These are phyloP conservation scores for Colletotrichum sp. DNA, from an alignment of 2,329 filamentous ascomycete species.

Conservation along the genomic window DNA sequence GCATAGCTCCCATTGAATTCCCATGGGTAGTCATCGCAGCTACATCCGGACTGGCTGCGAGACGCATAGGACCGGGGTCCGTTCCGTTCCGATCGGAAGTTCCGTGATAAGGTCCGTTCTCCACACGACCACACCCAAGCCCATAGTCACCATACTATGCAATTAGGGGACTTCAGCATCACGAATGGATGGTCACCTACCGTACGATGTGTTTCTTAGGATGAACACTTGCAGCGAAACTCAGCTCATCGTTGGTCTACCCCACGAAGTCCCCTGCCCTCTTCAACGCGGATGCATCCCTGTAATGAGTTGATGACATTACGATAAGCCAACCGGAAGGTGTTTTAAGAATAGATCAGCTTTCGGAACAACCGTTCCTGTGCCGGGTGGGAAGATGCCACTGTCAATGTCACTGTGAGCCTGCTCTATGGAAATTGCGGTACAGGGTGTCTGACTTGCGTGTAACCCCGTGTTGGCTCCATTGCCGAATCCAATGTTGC, in stretches of 20 bases:
- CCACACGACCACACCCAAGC: neutral
- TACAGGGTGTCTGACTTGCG: neutral
- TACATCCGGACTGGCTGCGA: neutral
- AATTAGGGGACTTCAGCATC: neutral
- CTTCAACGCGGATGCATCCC: neutral
- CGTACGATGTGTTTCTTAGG: neutral
- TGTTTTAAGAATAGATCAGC: neutral
- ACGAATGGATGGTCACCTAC: neutral
- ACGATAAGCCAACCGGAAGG: neutral
- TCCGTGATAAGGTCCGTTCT: neutral
- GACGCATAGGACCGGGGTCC: neutral
- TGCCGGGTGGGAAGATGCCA: neutral
- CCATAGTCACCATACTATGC: neutral
- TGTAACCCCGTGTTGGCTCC: neutral
- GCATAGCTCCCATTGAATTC: neutral
- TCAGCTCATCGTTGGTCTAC: neutral
- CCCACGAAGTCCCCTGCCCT: neutral
- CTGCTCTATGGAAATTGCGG: neutral
- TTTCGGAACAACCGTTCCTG: neutral
- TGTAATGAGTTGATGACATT: neutral
- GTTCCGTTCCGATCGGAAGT: neutral
- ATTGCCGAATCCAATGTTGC: neutral
- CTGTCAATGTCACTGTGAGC: neutral
- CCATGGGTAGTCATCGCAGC: neutral
- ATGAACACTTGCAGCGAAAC: neutral